Evolutionary conservation across 208 protist genomes (phyloP).

Genomic region (Acanthamoeba castellanii): DNA sequence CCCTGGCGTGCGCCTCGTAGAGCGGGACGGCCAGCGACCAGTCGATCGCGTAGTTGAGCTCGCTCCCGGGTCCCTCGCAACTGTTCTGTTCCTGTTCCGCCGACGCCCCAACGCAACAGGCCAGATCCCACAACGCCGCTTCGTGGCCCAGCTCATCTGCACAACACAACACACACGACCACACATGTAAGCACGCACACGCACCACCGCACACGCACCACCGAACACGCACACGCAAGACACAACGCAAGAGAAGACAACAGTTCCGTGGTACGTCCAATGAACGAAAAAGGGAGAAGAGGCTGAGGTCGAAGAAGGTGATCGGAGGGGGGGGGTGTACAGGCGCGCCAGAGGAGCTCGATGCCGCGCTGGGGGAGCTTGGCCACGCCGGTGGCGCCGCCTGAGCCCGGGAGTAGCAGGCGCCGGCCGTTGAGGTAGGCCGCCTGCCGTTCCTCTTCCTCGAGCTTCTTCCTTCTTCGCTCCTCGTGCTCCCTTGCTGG

Average conservation of each 20-base stretch:
- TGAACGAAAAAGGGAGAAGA: neutral
- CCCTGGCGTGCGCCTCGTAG: slow-evolving; percentile 15
- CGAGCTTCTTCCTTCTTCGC: neutral
- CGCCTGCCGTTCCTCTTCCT: neutral
- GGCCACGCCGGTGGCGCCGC: neutral
- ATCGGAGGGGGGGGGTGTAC: neutral
- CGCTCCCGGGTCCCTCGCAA: neutral
- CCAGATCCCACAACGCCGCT: slow-evolving; percentile 43
- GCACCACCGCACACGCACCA: neutral
- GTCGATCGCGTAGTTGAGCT: neutral
- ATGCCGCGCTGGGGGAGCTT: slow-evolving; percentile 34
- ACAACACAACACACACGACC: neutral
- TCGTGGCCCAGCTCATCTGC: slow-evolving; percentile 32
- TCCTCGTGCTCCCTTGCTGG: too few species aligned
- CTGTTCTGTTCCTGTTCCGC: neutral
- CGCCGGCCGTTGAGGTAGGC: slow-evolving; percentile 47
- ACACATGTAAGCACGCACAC: neutral
- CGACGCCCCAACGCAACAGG: neutral
- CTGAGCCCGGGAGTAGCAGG: neutral
- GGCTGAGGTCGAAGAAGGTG: neutral
- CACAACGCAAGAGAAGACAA: too few species aligned
- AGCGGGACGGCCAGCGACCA: slow-evolving; percentile 27
- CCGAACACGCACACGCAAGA: too few species aligned
- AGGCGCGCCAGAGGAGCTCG: slow-evolving; percentile 41
- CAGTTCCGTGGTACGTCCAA: too few species aligned